Base-by-base conservation (phyloP, 1,284 basidiomycete species). In the Puccinia hordei region DNA sequence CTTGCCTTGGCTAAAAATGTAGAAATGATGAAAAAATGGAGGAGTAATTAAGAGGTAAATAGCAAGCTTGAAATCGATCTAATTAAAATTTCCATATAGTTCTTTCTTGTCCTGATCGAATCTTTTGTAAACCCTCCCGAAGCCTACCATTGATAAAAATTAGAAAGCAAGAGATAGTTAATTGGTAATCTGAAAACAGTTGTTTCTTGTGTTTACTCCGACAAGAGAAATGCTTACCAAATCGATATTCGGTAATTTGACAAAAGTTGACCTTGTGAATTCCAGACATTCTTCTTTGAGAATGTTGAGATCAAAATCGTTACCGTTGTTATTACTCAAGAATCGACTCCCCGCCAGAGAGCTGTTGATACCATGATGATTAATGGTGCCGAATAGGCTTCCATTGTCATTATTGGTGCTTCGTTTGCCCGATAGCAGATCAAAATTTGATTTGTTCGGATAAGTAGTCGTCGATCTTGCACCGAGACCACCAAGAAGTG, bases 281-380 rank as follows among this genome's bases (percentile, higher is more conserved):
- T 74, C 59, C 15, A 80, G 44, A 27, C 69, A 66, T 65, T 80
- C 79, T 68, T 74, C 79, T 74, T 68, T 80, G 19, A 74, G 51
- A 44, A 69, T 35, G 41, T 38, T 57, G 27, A 24, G 22, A 61
- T 72, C 49, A 12, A 61, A 59, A 35, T 80, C 55, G 49, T 61
- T 59, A 53, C 66, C 44, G 44, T 46, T 69, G 10, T 69, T 55
- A 44, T 44, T 63, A 49, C 19, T 51, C 15, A 66, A 3, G n/a
- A n/a, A 49, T 15, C 59, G 59, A 51, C 55, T 66, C 35, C 59
- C 59, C 35, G 9, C 33, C 13, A 30, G n/a, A 27, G 72, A 74
- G 49, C 35, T 27, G 41, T 55, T 44, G 22, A 49, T 63, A 27
- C 27, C 33, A 59, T 61, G 41, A 30, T 74, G 72, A 61, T 27